Percentiles rank a stretch among this genome's conserved stretches.
Evolutionary conservation across 306 rosid species (phyloP).

Genomic region (Cicer pinnatifidum): DNA sequence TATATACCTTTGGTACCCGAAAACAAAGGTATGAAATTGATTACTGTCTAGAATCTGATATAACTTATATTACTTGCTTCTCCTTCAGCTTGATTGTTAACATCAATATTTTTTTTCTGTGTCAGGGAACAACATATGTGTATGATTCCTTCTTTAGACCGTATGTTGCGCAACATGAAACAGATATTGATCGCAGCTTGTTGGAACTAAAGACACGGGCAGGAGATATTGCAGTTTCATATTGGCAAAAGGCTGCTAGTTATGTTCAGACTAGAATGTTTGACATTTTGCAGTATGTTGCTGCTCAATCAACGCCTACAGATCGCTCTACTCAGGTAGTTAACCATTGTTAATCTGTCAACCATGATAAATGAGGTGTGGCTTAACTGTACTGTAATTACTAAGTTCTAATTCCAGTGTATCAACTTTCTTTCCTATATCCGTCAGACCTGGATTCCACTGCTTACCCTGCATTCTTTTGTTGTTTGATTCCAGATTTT

Average conservation of each 20-base stretch:
- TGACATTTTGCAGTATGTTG: conserved; percentile 78
- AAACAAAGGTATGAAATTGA: conserved; percentile 66
- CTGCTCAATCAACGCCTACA: conserved; percentile 74
- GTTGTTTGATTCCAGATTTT: conserved; percentile 8
- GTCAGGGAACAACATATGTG: conserved; percentile 80
- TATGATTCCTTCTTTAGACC: conserved; percentile 91
- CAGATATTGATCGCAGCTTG: conserved; percentile 80
- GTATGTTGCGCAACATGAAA: conserved; percentile 77
- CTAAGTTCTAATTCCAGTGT: neutral
- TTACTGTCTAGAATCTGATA: conserved; percentile 38
- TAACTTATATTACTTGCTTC: conserved; percentile 21
- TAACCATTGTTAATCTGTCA: conserved; percentile 1
- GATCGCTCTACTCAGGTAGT: conserved; percentile 76
- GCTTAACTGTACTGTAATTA: conserved; percentile 3
- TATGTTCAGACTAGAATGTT: conserved; percentile 80
- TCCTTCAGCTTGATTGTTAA: conserved; percentile 17
- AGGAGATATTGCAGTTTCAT: conserved; percentile 63
- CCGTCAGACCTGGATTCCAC: neutral
- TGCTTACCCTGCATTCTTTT: conserved; percentile 19
- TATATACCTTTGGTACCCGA: conserved; percentile 90
- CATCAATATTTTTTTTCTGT: conserved; percentile 30
- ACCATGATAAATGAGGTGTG: conserved; percentile 20
- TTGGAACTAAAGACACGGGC: conserved; percentile 79
- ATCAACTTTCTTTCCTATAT: neutral
- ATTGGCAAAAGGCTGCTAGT: conserved; percentile 80